Conservation (phyloP, 805 yeast species). For the Candida montana region DNA sequence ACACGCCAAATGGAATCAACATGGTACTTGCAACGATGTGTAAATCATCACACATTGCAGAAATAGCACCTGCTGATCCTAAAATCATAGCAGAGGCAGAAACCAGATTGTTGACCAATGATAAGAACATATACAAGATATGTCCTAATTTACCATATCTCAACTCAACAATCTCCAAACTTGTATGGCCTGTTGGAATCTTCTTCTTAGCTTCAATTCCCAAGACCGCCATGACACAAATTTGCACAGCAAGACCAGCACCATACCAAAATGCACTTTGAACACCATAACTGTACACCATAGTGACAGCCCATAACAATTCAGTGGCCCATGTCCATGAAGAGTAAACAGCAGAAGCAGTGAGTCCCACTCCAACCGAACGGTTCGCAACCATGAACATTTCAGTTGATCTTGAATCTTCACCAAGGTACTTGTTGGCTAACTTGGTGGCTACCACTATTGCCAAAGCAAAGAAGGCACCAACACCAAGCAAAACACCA, state of each 20-base stretch:
- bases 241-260: constrained; percentile 33
- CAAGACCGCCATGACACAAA: constrained; percentile 29
- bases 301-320: constrained; percentile 29
- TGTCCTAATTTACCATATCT: constrained; percentile 35
- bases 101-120: constrained; percentile 32
- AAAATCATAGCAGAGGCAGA: constrained; percentile 33
- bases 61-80: constrained; percentile 37
- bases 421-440: constrained; percentile 30
- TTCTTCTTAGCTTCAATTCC: constrained; percentile 33
- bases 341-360: constrained; percentile 36
- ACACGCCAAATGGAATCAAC: constrained; percentile 40
- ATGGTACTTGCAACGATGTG: constrained; percentile 38
- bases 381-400: constrained; percentile 37
- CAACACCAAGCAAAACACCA: constrained; percentile 35
- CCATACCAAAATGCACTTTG: constrained; percentile 31
- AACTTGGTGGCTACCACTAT: constrained; percentile 33
- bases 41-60: constrained; percentile 33
- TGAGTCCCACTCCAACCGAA: constrained; percentile 34
- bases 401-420: constrained; percentile 35
- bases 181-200: constrained; percentile 37
- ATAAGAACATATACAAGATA: constrained; percentile 28
- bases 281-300: constrained; percentile 37
- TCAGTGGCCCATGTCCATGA: constrained; percentile 45
- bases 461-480: constrained; percentile 37
- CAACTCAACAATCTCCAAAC: constrained; percentile 30